Base-by-base conservation (phyloP, 345 rosid species). In the Arabidopsis arenosa region DNA sequence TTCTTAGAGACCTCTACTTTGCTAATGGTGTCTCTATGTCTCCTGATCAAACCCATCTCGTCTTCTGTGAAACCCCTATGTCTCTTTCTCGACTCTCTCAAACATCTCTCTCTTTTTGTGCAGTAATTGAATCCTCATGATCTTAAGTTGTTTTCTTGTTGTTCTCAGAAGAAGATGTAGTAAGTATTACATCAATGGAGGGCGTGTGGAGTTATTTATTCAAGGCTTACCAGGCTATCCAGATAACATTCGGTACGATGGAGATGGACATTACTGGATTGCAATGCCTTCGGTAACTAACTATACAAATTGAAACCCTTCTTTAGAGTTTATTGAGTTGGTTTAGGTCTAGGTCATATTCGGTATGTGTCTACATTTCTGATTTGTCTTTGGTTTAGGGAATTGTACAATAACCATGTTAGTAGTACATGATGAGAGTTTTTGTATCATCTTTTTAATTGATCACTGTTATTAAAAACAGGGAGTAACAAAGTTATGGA, bases 1-100 rank as follows among this genome's bases (percentile, higher is more conserved):
- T 94, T 49, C 79, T 80, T 23, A 41, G 36, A 1, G 61, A 86
- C 40, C 87, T 92, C 32, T 86, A 90, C 81, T 90, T 92, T 5
- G 83, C 97, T 4, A 90, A 94, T 56, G 99, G 97, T 26, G 43
- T 94, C 21, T 80, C 85, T 0, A 21, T 90, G 40, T 90, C 96
- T 23, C 92, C 93, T 0, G 75, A 79, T 60, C 96, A 87, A 73
- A 72, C 85, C 5, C 84, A 44, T 65, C 73, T 84, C n/a, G 53
- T 90, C 72, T 92, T 85, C 80, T 92, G 96, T 8, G 97, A 92
- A 63, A 82, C 90, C 9, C 1, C 76, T 14, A 73, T 87, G 97
- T 94, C 77, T 40, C 85, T 75, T 3, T 6, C 56, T 18, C 21
- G 26, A 23, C 26, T 30, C 69, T 49, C 41, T 48, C 35, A 8